phyloP scores from a whole-genome alignment of 73 alveolate species.

The Paramecium sexaurelia region DNA sequence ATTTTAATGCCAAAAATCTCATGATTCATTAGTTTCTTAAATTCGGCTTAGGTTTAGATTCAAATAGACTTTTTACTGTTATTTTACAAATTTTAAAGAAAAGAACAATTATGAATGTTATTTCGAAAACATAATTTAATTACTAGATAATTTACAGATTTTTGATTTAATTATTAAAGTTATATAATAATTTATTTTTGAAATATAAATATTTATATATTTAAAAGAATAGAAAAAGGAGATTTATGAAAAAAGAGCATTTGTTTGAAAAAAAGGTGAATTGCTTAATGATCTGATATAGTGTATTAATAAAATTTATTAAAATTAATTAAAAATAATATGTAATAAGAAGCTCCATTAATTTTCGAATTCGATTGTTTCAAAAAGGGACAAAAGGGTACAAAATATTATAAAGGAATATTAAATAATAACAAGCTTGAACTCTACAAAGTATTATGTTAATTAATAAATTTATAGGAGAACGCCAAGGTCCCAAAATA shows the following conservation, averaged over 20 bases:
- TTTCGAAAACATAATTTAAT: not conserved
- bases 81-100: not conserved
- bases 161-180: not conserved
- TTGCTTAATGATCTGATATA: not conserved
- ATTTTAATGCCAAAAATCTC: constrained; percentile 61
- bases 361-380: constrained; percentile 11
- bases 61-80: not conserved
- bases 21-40: constrained; percentile 64
- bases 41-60: constrained; percentile 31
- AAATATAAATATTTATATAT: not conserved
- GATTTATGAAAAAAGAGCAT: not conserved
- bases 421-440: not conserved
- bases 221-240: not conserved
- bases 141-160: constrained; percentile 2
- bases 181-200: not conserved
- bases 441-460: constrained; percentile 2
- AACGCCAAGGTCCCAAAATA: constrained; percentile 7
- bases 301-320: not conserved
- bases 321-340: not conserved
- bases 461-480: not conserved
- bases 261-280: not conserved
- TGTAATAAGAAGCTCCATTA: not conserved
- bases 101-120: not conserved
- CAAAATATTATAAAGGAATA: not conserved
- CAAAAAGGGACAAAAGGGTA: not conserved